These are phyloP conservation scores for Cercospora nicotianae DNA, from an alignment of 2,329 filamentous ascomycete genomes.

Conservation along the genomic window DNA sequence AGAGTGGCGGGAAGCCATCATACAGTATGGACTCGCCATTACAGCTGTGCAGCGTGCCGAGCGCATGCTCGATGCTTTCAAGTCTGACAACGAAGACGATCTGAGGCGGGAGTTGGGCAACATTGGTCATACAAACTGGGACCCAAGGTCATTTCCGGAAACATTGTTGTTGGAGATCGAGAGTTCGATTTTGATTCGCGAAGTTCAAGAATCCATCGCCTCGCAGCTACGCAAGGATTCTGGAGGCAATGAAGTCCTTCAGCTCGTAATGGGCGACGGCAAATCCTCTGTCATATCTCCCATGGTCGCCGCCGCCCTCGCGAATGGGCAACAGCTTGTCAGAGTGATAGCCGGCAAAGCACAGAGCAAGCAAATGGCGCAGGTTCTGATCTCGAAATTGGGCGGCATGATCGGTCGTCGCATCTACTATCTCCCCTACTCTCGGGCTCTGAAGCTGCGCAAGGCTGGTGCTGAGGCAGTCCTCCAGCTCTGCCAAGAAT, in stretches of 20 bases:
- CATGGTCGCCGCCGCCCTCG: conserved; percentile 54
- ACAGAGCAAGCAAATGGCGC: conserved; percentile 58
- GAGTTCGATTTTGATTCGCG: conserved; percentile 60
- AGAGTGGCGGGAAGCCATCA: conserved; percentile 33
- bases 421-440: conserved; percentile 60
- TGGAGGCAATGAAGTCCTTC: conserved; percentile 55
- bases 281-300: conserved; percentile 70
- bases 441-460: conserved; percentile 49
- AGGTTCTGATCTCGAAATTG: conserved; percentile 56
- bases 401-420: conserved; percentile 58
- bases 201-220: conserved; percentile 63
- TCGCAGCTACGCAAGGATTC: conserved; percentile 57
- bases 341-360: conserved; percentile 59
- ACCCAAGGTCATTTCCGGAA: conserved; percentile 54
- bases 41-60: conserved; percentile 49
- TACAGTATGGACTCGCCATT: conserved; percentile 48
- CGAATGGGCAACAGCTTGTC: conserved; percentile 47
- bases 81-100: conserved; percentile 22
- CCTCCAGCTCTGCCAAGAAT: conserved; percentile 44
- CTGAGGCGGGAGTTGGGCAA: conserved; percentile 50
- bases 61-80: conserved; percentile 40
- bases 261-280: conserved; percentile 71
- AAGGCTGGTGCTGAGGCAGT: conserved; percentile 38
- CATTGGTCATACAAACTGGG: conserved; percentile 58
- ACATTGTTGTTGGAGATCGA: conserved; percentile 69